Evolutionary conservation across 768 basidiomycete species (phyloP), one percentile per base, ranked within the genome.

Genomic region (Inosperma sp.): DNA sequence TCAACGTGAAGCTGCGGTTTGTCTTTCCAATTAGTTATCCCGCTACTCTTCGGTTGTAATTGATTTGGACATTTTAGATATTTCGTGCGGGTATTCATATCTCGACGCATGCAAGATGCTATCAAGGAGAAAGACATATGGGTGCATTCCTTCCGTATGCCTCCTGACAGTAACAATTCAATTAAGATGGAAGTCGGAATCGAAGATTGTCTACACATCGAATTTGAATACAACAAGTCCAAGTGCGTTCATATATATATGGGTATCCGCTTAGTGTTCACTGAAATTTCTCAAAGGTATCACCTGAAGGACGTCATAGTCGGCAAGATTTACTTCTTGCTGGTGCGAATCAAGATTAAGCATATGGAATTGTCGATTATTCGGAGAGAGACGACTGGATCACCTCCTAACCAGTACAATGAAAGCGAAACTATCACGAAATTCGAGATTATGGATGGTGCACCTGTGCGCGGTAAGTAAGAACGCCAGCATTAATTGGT

Each of bases 131-230:
- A 77, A 65, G 96, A 99, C 55, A 64, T 97, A 16, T 98, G 95
- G 95, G 95, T 98, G 3, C 95, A 99, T 67, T 95, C 90, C 3
- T 99, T 88, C 75, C 87, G 94, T 30, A 97, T 97, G 91, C 96
- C 95, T 8, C 93, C 95, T 49, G 96, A 98, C 68, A 89, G 83
- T 62, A 97, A 96, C 68, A 97, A 95, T 66, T 86, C 91, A 34
- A 98, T 98, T 72, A 97, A 95, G 77, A 98, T 99, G 96, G 96
- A 97, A 71, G 96, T 98, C 30, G 96, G 96, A 7, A 99, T 99
- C 53, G 96, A 98, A 66, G 96, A 98, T 63, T 98, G 96, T 67
- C 69, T 98, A 60, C 95, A 98, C 66, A 99, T 98, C 60, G 96
- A 97, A 65, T 98, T 97, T 57, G 96, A 98, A 72, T 98, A 99